These are phyloP conservation scores for Ganoderma lingzhi DNA, from an alignment of 1,284 basidiomycete genomes.

Conservation along the genomic window DNA sequence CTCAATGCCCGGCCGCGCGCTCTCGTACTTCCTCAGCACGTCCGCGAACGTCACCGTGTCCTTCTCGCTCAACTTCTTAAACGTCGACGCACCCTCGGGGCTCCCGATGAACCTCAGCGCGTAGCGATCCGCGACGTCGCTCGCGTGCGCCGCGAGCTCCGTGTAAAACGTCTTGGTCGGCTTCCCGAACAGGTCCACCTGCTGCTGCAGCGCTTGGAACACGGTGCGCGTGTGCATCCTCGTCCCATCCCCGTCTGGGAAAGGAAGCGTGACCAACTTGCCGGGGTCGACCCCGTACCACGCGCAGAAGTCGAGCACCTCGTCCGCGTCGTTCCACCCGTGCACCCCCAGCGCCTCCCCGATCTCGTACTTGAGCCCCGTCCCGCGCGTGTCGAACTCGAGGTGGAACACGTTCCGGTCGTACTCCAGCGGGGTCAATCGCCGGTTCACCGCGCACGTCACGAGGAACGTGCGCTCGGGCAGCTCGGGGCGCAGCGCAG, in stretches of 20 bases:
- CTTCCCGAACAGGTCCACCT: conserved; percentile 95
- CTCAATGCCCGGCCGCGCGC: conserved; percentile 84
- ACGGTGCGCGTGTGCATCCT: conserved; percentile 89
- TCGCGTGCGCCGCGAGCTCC: conserved; percentile 84
- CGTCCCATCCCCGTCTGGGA: conserved; percentile 62
- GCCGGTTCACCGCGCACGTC: conserved; percentile 93
- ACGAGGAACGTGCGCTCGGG: conserved; percentile 94
- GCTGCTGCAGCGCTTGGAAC: conserved; percentile 95
- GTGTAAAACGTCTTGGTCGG: conserved; percentile 97
- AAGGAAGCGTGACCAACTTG: conserved; percentile 85
- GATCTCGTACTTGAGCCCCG: conserved; percentile 94
- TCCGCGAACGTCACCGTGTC: conserved; percentile 97
- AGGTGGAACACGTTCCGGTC: conserved; percentile 99
- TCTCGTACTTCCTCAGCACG: conserved; percentile 82
- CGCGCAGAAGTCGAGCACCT: conserved; percentile 88
- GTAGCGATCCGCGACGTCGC: conserved; percentile 76
- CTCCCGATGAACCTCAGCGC: conserved; percentile 93
- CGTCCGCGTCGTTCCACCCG: conserved; percentile 95
- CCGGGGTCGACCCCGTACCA: conserved; percentile 93
- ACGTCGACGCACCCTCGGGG: conserved; percentile 90
- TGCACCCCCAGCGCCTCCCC: conserved; percentile 98
- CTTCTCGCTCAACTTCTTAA: conserved; percentile 95
- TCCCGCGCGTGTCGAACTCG: conserved; percentile 93
- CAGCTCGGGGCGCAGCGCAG: conserved; percentile 86
- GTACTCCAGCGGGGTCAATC: conserved; percentile 94